phyloP scores from a whole-genome alignment of 768 basidiomycete species.

The Tricholoma bakamatsutake region DNA sequence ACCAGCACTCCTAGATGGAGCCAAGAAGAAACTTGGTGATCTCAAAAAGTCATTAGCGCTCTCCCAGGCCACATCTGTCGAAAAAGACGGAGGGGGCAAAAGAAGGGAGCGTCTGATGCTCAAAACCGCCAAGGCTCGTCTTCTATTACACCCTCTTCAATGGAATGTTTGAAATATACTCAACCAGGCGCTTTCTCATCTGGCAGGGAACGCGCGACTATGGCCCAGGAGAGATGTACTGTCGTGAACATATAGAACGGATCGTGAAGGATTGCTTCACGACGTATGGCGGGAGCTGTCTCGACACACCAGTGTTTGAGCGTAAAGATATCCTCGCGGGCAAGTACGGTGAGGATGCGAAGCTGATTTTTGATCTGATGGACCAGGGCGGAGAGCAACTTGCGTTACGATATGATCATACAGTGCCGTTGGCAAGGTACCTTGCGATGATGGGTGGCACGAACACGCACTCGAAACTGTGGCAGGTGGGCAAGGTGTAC shows the following conservation, averaged over 20 bases:
- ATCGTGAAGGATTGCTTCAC: constrained; percentile 87
- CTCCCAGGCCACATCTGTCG: constrained; percentile 34
- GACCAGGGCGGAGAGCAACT: constrained; percentile 98
- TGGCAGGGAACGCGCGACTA: constrained; percentile 91
- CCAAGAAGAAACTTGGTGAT: constrained; percentile 65
- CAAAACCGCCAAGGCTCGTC: constrained; percentile 88
- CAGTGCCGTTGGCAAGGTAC: constrained; percentile 93
- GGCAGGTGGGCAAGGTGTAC: constrained; percentile 99
- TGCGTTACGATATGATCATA: constrained; percentile 92
- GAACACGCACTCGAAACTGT: constrained; percentile 72
- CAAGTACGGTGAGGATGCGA: constrained; percentile 97
- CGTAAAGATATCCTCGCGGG: constrained; percentile 93
- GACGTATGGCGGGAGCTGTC: constrained; percentile 81
- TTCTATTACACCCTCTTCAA: neutral
- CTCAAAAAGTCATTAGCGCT: constrained; percentile 53
- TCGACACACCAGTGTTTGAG: constrained; percentile 98
- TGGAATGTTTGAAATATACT: constrained; percentile 8
- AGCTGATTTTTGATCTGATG: constrained; percentile 95
- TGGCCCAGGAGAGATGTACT: constrained; percentile 86
- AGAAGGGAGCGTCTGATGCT: constrained; percentile 70
- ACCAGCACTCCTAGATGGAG: constrained; percentile 45
- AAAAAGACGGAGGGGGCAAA: constrained; percentile 32
- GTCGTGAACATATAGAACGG: constrained; percentile 84
- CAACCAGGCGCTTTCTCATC: constrained; percentile 8
- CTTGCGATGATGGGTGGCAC: constrained; percentile 93